A percentile compares a stretch with the other conserved stretches of the same genome.
Conservation (phyloP, 2,329 filamentous ascomycete species). For the Pseudogymnoascus destructans region DNA sequence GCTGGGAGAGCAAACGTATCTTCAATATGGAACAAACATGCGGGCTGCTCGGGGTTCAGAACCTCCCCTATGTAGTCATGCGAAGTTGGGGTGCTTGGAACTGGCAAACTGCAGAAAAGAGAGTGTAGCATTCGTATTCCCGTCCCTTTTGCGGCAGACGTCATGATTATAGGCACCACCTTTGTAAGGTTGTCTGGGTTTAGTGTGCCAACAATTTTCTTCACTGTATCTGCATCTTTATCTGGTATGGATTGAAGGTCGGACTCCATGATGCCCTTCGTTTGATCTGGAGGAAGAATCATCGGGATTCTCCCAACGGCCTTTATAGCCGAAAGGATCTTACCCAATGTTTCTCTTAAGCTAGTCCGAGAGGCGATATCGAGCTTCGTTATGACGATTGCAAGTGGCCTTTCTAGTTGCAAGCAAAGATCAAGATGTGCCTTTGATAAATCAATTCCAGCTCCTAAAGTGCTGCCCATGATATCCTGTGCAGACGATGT, state of each 20-base stretch:
- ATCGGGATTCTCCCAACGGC: conserved; percentile 58
- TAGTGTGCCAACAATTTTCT: conserved; percentile 40
- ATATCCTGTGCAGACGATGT: conserved; percentile 39
- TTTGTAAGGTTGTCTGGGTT: conserved; percentile 24
- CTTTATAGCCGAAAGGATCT: conserved; percentile 67
- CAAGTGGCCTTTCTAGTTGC: conserved; percentile 62
- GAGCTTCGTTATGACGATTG: conserved; percentile 79
- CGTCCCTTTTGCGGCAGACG: conserved; percentile 72
- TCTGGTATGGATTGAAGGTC: conserved; percentile 44
- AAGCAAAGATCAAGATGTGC: conserved; percentile 78
- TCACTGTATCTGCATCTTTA: conserved; percentile 44
- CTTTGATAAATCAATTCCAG: conserved; percentile 57
- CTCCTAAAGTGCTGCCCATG: conserved; percentile 35
- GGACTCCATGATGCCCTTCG: conserved; percentile 30
- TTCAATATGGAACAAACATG: conserved; percentile 74
- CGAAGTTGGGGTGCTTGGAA: conserved; percentile 43
- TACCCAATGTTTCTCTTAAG: conserved; percentile 56
- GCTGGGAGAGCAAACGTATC: conserved; percentile 70
- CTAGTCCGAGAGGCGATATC: conserved; percentile 67
- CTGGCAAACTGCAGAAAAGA: conserved; percentile 61
- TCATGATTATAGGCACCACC: conserved; percentile 72
- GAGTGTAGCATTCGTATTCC: conserved; percentile 76
- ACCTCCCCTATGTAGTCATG: conserved; percentile 41
- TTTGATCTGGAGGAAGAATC: conserved; percentile 51
- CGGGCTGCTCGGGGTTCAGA: conserved; percentile 45